phyloP scores from a whole-genome alignment of 352 stramenopile species.

The Pythium rishiriense region DNA sequence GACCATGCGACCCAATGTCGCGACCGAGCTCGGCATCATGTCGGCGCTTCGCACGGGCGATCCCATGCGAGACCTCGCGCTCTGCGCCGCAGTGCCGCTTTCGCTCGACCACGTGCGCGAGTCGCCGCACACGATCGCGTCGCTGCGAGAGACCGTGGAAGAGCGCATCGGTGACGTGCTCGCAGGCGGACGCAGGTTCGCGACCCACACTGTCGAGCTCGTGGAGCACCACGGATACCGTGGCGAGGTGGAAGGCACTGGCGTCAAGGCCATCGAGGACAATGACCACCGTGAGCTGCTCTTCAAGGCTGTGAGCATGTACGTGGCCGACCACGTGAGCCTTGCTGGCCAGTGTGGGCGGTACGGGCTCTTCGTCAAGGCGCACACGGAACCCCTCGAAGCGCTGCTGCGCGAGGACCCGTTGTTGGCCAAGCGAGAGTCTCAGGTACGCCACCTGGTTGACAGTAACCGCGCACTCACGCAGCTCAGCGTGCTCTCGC shows the following conservation, averaged over 20 bases:
- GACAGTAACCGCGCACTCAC: constrained; percentile 11
- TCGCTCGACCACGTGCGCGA: constrained; percentile 34
- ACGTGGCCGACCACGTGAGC: constrained; percentile 44
- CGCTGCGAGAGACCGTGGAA: constrained; percentile 18
- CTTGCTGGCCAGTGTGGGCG: constrained; percentile 41
- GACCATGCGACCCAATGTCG: constrained; percentile 20
- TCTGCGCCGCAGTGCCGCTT: constrained; percentile 45
- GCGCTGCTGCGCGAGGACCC: constrained; percentile 2
- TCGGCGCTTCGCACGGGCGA: constrained; percentile 38
- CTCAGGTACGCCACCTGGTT: constrained; percentile 13
- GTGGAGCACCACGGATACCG: constrained; percentile 45
- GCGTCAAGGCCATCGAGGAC: constrained; percentile 35
- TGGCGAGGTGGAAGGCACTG: constrained; percentile 26
- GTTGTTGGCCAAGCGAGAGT: constrained; percentile 6
- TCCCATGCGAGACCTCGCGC: constrained; percentile 41
- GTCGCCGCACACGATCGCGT: constrained; percentile 25
- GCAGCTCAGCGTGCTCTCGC: constrained; percentile 2
- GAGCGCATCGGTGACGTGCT: constrained; percentile 15
- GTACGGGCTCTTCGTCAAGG: constrained; percentile 57
- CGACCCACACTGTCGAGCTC: constrained; percentile 42
- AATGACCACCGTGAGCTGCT: constrained; percentile 47
- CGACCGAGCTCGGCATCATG: constrained; percentile 49
- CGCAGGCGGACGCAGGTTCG: constrained; percentile 16
- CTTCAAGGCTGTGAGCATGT: constrained; percentile 53
- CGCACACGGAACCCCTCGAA: constrained; percentile 4